Base-by-base conservation (phyloP, 1,284 basidiomycete genomes). In the Trichosporon coremiiforme region DNA sequence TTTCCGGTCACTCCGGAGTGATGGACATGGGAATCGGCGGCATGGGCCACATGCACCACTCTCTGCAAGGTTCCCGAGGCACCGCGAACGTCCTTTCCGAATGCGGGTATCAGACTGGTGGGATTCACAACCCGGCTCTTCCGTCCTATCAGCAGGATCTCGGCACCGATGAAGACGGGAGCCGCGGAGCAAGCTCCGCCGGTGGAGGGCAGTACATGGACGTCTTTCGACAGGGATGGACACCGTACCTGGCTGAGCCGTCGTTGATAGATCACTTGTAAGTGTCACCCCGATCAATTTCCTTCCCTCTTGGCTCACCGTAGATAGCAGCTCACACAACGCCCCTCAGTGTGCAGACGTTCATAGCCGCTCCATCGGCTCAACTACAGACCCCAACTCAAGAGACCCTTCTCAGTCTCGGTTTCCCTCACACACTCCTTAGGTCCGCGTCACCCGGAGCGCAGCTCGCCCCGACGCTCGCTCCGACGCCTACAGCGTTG, bases 171-270 rank as follows among this genome's bases (percentile, higher is more conserved):
- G 20, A 67, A 6, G 57, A 62, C 35, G 57, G 57, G 29, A 35
- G 22, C 17, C 57, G 57, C 29, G 57, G 57, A 17, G 29, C 57
- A 10, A 62, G 57, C 33, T 31, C 57, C 29, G 57, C 75, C 31
- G 71, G 74, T n/a, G 74, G 50, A 53, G 50, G 74, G 17, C 70
- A 70, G 1, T 76, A 77, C 50, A 57, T 77, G 47, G 78, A 78
- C 20, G 63, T 82, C 9, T 62, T 83, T 5, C 81, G 77, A 75
- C 81, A 81, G 5, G 81, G 80, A 0, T 83, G 82, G 82, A 77
- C 79, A 5, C 73, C 76, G 9, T 74, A 75, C 4, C 71, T 84
- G 17, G 81, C 82, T 0, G 75, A 78, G 2, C 82, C 79, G 7
- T 76, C 76, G 7, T 72, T 82, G 68, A 70, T 83, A 22, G 77